Conservation (phyloP, 768 basidiomycete genomes). For the Calocybe gangraenosa region DNA sequence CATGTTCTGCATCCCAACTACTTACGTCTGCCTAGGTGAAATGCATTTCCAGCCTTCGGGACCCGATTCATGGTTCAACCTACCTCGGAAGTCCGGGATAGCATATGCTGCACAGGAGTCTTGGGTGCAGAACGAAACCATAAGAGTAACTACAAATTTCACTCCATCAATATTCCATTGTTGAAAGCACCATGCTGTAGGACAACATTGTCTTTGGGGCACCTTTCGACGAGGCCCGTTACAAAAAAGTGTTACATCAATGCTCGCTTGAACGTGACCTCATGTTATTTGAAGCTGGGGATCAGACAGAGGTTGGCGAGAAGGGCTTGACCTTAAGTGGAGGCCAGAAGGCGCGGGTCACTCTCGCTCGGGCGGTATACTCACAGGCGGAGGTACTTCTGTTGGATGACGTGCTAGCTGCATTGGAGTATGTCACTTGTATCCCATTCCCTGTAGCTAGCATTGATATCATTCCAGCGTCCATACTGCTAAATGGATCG, state of each 20-base stretch:
- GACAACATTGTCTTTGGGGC: slow-evolving; percentile 84
- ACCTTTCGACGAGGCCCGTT: slow-evolving; percentile 70
- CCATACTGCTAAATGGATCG: slow-evolving; percentile 80
- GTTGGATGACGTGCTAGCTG: slow-evolving; percentile 70
- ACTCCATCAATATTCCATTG: not conserved
- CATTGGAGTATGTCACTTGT: slow-evolving; percentile 41
- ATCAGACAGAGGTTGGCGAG: slow-evolving; percentile 68
- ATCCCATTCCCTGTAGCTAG: not conserved
- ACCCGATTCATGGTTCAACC: slow-evolving; percentile 59
- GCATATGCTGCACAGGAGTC: slow-evolving; percentile 83
- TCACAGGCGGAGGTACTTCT: slow-evolving; percentile 57
- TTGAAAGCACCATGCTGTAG: slow-evolving; percentile 17
- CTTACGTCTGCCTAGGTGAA: slow-evolving; percentile 36
- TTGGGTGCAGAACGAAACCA: slow-evolving; percentile 82
- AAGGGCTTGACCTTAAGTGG: slow-evolving; percentile 59
- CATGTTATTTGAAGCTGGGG: slow-evolving; percentile 63
- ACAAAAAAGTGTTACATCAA: slow-evolving; percentile 72
- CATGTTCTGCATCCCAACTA: not conserved
- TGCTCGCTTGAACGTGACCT: slow-evolving; percentile 73
- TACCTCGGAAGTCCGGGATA: slow-evolving; percentile 66
- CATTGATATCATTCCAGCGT: slow-evolving; percentile 29
- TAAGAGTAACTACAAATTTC: slow-evolving; percentile 34
- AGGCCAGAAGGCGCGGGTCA: slow-evolving; percentile 49
- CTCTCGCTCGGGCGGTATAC: slow-evolving; percentile 42
- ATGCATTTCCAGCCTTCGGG: slow-evolving; percentile 57